Base-by-base conservation (phyloP, 805 yeast genomes). In the Nakazawaea molendinolei region DNA sequence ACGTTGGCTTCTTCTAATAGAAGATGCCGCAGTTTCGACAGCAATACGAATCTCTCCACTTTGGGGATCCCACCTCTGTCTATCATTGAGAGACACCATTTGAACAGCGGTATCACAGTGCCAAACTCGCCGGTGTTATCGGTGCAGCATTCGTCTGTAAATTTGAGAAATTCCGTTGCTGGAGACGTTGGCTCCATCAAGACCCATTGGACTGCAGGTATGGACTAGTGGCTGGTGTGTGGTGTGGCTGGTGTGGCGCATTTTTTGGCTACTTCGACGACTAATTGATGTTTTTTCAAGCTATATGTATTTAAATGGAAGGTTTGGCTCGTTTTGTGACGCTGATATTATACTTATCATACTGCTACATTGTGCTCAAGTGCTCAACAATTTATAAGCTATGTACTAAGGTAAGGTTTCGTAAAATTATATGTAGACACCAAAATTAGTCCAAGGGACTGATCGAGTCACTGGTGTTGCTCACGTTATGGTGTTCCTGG, bases 31-130 rank as follows among this genome's bases (percentile, higher is more conserved):
- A 54, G 60, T 18, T 50, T 64, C 7, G 67, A 70, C 26, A 33
- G 37, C 19, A 68, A 73, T 19, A 70, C 81, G 3, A 79, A 76
- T 44, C 74, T 84, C 15, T 74, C 82, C 34, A 74, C 82, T 0
- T 63, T 76, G 19, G 86, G 86, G 0, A 79, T 80, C 13, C 76
- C 86, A 1, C 86, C 87, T 0, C 81, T 84, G n/a, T 74, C 82
- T 44, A 76, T 79, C 8, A 59, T 76, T 58, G 86, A 77, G 44
- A 58, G 80, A 35, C 36, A 32, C 6, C 25, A 25, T 23, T 14
- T 20, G 8, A 30, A 30, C 19, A 30, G 27, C 23, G 34, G 22
- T 9, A 14, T 18, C 19, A 28, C 39, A 9, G 29, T 20, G 20
- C 34, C 35, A 14, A 25, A 18, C 13, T 36, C 40, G 2, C 40